Percentiles rank a stretch among this genome's conserved stretches.
phyloP scores from a whole-genome alignment of 2,329 filamentous ascomycete species.

The Stagonosporopsis rhizophila region DNA sequence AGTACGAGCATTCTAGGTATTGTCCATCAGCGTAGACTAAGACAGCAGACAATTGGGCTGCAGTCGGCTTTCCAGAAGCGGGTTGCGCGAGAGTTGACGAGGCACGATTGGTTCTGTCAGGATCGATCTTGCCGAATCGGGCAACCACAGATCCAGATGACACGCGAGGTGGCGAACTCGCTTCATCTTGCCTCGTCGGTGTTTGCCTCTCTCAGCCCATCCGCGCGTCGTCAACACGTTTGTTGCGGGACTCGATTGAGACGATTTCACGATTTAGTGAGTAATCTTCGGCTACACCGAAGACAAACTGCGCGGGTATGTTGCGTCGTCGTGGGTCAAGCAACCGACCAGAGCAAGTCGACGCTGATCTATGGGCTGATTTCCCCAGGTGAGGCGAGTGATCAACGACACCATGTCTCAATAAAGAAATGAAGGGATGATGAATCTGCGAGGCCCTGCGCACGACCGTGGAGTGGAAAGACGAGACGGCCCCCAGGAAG shows the following conservation, averaged over 20 bases:
- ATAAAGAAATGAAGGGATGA: conserved; percentile 18
- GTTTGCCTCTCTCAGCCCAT: conserved; percentile 12
- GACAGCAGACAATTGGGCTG: conserved; percentile 8
- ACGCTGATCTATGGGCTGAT: conserved; percentile 39
- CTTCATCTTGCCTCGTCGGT: conserved; percentile 7
- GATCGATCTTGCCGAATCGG: conserved; percentile 4
- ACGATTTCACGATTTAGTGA: conserved; percentile 1
- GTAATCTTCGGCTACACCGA: conserved; percentile 17
- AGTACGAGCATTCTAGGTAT: conserved; percentile 1
- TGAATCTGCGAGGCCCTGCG: conserved; percentile 20
- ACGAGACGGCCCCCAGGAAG: conserved; percentile 29
- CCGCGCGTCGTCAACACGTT: background rate
- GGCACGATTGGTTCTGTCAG: conserved; percentile 2
- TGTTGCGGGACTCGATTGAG: conserved; percentile 6
- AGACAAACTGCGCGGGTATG: background rate
- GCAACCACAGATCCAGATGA: conserved; percentile 8
- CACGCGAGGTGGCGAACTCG: conserved; percentile 12
- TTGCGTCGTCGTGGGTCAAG: conserved; percentile 14
- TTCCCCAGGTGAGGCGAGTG: conserved; percentile 28
- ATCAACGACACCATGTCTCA: conserved; percentile 24
- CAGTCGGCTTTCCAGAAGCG: conserved; percentile 2
- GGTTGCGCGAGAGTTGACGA: conserved; percentile 1
- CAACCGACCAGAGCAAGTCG: conserved; percentile 12
- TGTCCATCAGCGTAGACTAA: background rate
- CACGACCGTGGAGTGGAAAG: conserved; percentile 21